Evolutionary conservation across 495 filamentous ascomycete species (phyloP).

Genomic region (Neurospora cerealis): DNA sequence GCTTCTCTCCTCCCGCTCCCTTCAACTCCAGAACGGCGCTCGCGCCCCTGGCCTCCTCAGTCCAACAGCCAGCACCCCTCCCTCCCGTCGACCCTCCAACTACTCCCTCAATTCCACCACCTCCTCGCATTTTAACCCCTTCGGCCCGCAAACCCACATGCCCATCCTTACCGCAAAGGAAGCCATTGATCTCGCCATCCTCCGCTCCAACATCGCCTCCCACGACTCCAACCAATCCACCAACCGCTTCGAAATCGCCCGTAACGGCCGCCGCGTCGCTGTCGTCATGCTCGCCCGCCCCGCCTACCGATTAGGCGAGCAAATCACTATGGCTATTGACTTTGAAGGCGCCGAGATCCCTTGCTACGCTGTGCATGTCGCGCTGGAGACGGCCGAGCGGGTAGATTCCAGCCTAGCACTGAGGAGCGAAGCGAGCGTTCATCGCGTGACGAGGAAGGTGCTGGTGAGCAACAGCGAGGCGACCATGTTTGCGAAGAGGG

Average conservation of each 20-base stretch:
- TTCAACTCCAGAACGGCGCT: slow-evolving; percentile 35
- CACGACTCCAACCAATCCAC: slow-evolving; percentile 50
- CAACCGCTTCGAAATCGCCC: slow-evolving; percentile 90
- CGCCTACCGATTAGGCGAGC: slow-evolving; percentile 83
- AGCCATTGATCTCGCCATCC: slow-evolving; percentile 82
- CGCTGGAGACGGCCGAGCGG: slow-evolving; percentile 69
- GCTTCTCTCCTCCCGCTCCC: slow-evolving; percentile 50
- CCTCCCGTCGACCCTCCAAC: slow-evolving; percentile 45
- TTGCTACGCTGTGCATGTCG: slow-evolving; percentile 67
- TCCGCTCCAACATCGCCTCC: slow-evolving; percentile 56
- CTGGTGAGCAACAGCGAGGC: slow-evolving; percentile 69
- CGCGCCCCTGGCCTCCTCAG: slow-evolving; percentile 52
- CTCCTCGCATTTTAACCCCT: slow-evolving; percentile 5
- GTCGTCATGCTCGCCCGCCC: slow-evolving; percentile 84
- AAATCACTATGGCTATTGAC: slow-evolving; percentile 71
- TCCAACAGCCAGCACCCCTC: slow-evolving; percentile 48
- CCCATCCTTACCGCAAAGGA: slow-evolving; percentile 57
- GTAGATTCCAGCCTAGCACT: slow-evolving; percentile 71
- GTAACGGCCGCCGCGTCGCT: slow-evolving; percentile 74
- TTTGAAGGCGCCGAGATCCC: slow-evolving; percentile 63
- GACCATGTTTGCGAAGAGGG: slow-evolving; percentile 64
- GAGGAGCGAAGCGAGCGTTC: slow-evolving; percentile 72
- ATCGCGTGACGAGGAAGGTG: slow-evolving; percentile 72
- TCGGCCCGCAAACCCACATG: slow-evolving; percentile 4
- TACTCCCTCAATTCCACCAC: slow-evolving; percentile 22